phyloP scores from a whole-genome alignment of 768 basidiomycete species.

The Lactifluus subvellereus region DNA sequence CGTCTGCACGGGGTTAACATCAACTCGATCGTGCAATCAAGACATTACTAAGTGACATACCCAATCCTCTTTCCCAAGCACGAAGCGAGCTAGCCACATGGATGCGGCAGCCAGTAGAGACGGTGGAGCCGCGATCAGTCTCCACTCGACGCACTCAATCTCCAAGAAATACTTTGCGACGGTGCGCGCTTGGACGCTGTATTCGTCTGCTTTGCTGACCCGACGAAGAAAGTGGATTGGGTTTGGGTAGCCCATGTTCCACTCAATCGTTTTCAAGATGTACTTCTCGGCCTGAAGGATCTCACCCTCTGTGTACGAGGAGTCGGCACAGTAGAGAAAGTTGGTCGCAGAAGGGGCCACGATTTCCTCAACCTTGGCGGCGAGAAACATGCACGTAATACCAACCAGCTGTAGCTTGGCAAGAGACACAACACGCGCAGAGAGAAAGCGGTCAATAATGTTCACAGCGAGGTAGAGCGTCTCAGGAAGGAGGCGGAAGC shows the following conservation, averaged over 20 bases:
- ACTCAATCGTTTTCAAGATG: slow-evolving; percentile 78
- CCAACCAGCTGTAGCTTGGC: slow-evolving; percentile 77
- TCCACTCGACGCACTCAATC: slow-evolving; percentile 75
- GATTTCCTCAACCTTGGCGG: slow-evolving; percentile 91
- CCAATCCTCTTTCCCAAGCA: slow-evolving; percentile 81
- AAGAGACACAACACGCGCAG: slow-evolving; percentile 51
- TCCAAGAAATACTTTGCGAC: slow-evolving; percentile 90
- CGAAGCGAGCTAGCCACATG: slow-evolving; percentile 78
- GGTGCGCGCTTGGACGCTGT: slow-evolving; percentile 78
- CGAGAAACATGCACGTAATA: slow-evolving; percentile 78
- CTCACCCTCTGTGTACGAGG: slow-evolving; percentile 69
- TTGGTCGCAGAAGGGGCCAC: slow-evolving; percentile 79
- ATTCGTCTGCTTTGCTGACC: slow-evolving; percentile 90
- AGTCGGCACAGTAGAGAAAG: slow-evolving; percentile 74
- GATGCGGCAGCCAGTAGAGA: slow-evolving; percentile 78
- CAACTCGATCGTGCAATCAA: slow-evolving; percentile 14
- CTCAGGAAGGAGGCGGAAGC: slow-evolving; percentile 82
- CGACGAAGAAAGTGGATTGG: slow-evolving; percentile 86
- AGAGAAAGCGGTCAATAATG: slow-evolving; percentile 67
- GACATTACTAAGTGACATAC: slow-evolving; percentile 41
- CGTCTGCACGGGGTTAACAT: slow-evolving; percentile 42
- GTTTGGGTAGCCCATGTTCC: slow-evolving; percentile 81
- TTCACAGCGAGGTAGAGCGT: slow-evolving; percentile 88
- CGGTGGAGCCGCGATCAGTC: slow-evolving; percentile 67
- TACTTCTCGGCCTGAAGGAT: slow-evolving; percentile 88